Evolutionary conservation across 1,284 basidiomycete genomes (phyloP).

Genomic region (Psilocybe mexicana): DNA sequence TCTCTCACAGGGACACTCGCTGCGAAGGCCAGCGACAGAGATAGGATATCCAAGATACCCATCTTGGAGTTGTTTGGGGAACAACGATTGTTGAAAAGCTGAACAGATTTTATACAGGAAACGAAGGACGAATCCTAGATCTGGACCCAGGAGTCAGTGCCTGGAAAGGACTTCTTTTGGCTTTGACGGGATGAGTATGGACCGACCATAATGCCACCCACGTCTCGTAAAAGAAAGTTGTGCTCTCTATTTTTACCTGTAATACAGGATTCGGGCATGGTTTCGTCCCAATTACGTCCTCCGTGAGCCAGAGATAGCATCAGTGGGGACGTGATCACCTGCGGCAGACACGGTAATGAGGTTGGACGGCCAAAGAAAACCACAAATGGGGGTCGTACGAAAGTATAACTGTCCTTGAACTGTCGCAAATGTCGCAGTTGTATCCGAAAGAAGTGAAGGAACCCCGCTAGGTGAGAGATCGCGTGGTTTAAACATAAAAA

Average conservation of each 20-base stretch:
- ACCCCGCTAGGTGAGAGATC: constrained; percentile 2
- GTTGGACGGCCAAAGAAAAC: neutral
- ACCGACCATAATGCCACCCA: constrained; percentile 4
- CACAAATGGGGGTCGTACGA: neutral
- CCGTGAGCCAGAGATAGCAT: constrained; percentile 7
- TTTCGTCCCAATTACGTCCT: constrained; percentile 19
- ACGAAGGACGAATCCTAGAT: constrained; percentile 11
- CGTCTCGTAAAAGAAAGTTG: constrained; percentile 16
- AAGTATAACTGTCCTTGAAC: constrained; percentile 5
- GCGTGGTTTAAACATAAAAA: constrained; percentile 1
- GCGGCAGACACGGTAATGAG: constrained; percentile 16
- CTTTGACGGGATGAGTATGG: constrained; percentile 14
- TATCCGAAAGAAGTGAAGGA: constrained; percentile 9
- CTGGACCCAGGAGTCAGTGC: constrained; percentile 18
- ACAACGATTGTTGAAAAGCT: constrained; percentile 1
- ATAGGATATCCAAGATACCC: constrained; percentile 24
- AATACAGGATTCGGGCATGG: constrained; percentile 8
- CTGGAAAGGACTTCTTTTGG: constrained; percentile 20
- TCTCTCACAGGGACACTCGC: constrained; percentile 35
- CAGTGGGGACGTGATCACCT: constrained; percentile 2
- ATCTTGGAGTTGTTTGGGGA: constrained; percentile 27
- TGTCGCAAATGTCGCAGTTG: constrained; percentile 9
- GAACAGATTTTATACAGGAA: constrained; percentile 10
- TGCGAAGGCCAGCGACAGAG: constrained; percentile 33
- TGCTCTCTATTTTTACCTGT: constrained; percentile 16